Percentiles rank a stretch among this genome's conserved stretches.
phyloP scores from a whole-genome alignment of 441 rosid species.

The Pelargonium cotyledonis region DNA sequence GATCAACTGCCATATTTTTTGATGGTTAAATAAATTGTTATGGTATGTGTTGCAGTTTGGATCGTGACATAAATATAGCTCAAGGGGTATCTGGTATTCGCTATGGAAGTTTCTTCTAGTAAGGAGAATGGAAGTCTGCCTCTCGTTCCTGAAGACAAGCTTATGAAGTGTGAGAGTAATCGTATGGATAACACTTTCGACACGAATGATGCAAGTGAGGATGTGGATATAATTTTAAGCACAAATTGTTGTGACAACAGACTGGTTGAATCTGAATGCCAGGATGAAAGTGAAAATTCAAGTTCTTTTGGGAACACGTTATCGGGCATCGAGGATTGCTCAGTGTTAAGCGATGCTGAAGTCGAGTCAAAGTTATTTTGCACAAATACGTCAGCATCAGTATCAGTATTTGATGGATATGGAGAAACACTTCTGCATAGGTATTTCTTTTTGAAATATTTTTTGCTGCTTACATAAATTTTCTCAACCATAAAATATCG shows the following conservation, averaged over 20 bases:
- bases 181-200: constrained; percentile 33
- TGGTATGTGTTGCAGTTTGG: too few species aligned
- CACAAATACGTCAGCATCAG: constrained; percentile 21
- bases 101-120: too few species aligned
- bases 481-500: background rate
- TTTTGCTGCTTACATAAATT: background rate
- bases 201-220: constrained; percentile 22
- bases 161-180: constrained; percentile 32
- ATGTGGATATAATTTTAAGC: constrained; percentile 22
- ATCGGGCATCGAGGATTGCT: constrained; percentile 37
- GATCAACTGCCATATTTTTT: too few species aligned
- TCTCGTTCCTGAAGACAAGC: constrained; percentile 26
- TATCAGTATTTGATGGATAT: constrained; percentile 8
- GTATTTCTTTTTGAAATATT: constrained; percentile 5
- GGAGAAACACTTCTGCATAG: constrained; percentile 22
- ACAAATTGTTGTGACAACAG: background rate
- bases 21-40: too few species aligned
- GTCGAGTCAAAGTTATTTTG: constrained; percentile 45
- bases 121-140: background rate
- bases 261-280: constrained; percentile 6
- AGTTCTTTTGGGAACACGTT: constrained; percentile 67
- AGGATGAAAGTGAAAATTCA: constrained; percentile 46
- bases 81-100: too few species aligned
- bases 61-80: too few species aligned
- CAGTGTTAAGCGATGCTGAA: constrained; percentile 46